Percentiles rank a stretch among this genome's conserved stretches.
These are phyloP conservation scores for Colletotrichum lini DNA, from an alignment of 2,329 filamentous ascomycete species.

Conservation along the genomic window DNA sequence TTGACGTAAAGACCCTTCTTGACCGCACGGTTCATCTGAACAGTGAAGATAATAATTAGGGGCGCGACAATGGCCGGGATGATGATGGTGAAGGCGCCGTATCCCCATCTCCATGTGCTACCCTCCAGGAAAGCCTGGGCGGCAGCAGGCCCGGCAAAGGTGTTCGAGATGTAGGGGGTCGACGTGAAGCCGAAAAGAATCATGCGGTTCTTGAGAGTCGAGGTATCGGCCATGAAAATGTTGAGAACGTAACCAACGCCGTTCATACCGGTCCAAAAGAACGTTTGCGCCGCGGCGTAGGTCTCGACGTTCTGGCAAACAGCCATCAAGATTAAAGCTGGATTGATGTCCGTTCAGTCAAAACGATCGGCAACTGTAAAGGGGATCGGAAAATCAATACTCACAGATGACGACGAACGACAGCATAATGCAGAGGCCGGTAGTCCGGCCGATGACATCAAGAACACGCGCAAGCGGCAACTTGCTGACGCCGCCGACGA, in stretches of 20 bases:
- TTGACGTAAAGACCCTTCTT: constrained; percentile 44
- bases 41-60: constrained; percentile 34
- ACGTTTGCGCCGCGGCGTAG: constrained; percentile 62
- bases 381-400: background rate
- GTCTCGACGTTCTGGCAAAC: constrained; percentile 65
- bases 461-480: constrained; percentile 56
- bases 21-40: constrained; percentile 41
- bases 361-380: too few relatives aligned
- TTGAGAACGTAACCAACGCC: constrained; percentile 49
- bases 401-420: constrained; percentile 31
- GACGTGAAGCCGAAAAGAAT: constrained; percentile 51
- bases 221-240: constrained; percentile 52
- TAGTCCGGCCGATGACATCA: constrained; percentile 55
- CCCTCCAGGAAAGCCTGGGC: constrained; percentile 46
- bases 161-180: constrained; percentile 55
- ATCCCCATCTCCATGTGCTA: constrained; percentile 54
- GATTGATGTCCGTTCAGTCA: constrained; percentile 54
- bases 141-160: constrained; percentile 50
- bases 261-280: constrained; percentile 67
- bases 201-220: constrained; percentile 50
- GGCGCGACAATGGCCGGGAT: constrained; percentile 54
- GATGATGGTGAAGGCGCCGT: constrained; percentile 72
- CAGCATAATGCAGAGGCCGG: constrained; percentile 53
- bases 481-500: constrained; percentile 48
- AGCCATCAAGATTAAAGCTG: constrained; percentile 68